phyloP scores from a whole-genome alignment of 441 rosid species.

The Syzygium syzygioides region DNA sequence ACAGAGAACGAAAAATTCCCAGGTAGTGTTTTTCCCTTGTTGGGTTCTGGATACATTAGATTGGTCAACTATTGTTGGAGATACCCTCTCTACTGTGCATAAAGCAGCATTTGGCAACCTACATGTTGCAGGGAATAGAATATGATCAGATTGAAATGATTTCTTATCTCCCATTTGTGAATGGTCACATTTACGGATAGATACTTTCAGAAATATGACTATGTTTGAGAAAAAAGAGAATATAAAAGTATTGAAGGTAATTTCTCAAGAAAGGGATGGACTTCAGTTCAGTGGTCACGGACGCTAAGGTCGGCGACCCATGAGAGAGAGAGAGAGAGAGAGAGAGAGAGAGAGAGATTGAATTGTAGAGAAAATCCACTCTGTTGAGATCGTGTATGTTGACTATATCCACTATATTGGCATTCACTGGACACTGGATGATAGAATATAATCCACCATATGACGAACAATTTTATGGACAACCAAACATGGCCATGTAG shows the following conservation, averaged over 20 bases:
- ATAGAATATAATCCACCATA: background rate
- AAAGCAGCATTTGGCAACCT: background rate
- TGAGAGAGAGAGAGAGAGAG: background rate
- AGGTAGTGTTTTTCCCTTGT: constrained; percentile 35
- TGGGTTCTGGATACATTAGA: background rate
- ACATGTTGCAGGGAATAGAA: background rate
- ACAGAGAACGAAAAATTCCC: constrained; percentile 61
- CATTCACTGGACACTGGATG: background rate
- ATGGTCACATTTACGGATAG: background rate
- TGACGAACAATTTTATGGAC: background rate
- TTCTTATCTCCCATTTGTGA: background rate
- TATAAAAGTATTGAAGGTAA: background rate
- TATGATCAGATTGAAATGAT: background rate
- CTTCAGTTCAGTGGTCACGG: background rate
- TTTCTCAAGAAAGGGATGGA: background rate
- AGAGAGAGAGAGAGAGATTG: background rate
- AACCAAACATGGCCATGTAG: background rate
- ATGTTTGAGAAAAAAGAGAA: background rate
- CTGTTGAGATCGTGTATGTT: background rate
- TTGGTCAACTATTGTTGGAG: background rate
- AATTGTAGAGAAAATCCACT: background rate
- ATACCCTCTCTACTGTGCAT: background rate
- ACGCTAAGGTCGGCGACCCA: background rate
- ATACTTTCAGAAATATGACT: background rate
- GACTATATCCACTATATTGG: background rate